Evolutionary conservation across 768 basidiomycete species (phyloP).

Genomic region (Leccinum olivaceopallidum): DNA sequence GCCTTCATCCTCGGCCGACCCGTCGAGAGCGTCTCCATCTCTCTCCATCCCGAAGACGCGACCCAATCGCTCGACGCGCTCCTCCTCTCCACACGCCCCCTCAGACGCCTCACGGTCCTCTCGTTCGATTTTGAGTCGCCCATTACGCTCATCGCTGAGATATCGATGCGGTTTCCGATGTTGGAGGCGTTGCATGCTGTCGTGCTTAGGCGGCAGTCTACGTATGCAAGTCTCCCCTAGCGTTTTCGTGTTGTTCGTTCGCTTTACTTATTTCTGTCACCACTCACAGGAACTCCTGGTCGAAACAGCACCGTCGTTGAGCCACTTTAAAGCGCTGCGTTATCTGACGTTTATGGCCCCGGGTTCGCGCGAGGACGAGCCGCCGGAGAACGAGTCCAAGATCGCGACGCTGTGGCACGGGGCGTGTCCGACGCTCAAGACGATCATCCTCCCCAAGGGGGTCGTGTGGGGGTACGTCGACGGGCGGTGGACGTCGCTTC

Average conservation of each 20-base stretch:
- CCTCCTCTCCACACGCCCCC: conserved; percentile 35
- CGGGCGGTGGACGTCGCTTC: conserved; percentile 27
- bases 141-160: conserved; percentile 44
- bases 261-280: background rate
- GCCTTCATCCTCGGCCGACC: conserved; percentile 49
- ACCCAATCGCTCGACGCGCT: conserved; percentile 47
- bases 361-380: conserved; percentile 15
- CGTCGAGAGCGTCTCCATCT: conserved; percentile 50
- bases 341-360: conserved; percentile 66
- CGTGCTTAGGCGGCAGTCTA: conserved; percentile 50
- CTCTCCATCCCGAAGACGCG: conserved; percentile 46
- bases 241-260: too few species aligned
- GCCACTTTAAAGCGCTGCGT: conserved; percentile 42
- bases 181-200: conserved; percentile 66
- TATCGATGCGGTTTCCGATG: conserved; percentile 46
- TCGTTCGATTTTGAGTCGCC: conserved; percentile 53
- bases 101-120: conserved; percentile 57
- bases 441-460: conserved; percentile 65
- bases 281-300: conserved; percentile 41
- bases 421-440: conserved; percentile 59
- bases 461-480: conserved; percentile 53
- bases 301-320: conserved; percentile 40
- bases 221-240: conserved; percentile 39
- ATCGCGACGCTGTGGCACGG: conserved; percentile 57
- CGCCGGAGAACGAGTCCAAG: conserved; percentile 41